Conservation (phyloP, 495 filamentous ascomycete genomes). For the Wilcoxina mikolae region DNA sequence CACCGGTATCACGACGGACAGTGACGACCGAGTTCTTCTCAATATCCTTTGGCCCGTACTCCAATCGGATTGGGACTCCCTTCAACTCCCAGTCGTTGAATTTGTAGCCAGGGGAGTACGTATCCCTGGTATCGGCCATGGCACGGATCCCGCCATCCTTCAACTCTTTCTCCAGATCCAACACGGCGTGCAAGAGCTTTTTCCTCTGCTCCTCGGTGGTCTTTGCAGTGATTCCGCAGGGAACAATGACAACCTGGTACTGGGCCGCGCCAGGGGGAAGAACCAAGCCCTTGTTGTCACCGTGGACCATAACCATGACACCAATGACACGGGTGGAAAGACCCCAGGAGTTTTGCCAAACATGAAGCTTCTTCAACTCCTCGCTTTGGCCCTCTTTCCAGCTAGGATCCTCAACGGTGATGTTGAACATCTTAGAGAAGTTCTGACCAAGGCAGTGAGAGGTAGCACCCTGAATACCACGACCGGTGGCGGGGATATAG, state of each 20-base stretch:
- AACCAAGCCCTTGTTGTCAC: constrained; percentile 85
- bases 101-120: constrained; percentile 87
- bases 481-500: constrained; percentile 86
- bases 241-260: constrained; percentile 70
- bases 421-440: constrained; percentile 96
- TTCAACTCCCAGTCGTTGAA: constrained; percentile 97
- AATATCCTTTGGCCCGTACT: constrained; percentile 87
- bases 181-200: constrained; percentile 54
- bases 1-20: constrained; percentile 77
- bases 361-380: constrained; percentile 51
- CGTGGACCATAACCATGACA: constrained; percentile 96
- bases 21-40: constrained; percentile 68
- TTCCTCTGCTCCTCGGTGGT: constrained; percentile 60
- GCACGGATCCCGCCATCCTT: constrained; percentile 51
- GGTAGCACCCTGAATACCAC: constrained; percentile 91
- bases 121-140: constrained; percentile 64
- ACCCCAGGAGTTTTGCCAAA: constrained; percentile 99
- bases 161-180: constrained; percentile 49
- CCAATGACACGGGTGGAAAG: constrained; percentile 88
- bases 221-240: constrained; percentile 85
- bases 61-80: constrained; percentile 81
- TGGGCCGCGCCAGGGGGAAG: constrained; percentile 75
- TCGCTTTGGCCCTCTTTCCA: constrained; percentile 49
- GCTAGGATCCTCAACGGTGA: constrained; percentile 84
- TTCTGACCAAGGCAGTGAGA: constrained; percentile 92